Evolutionary conservation across 306 rosid genomes (phyloP).

Genomic region (Astragalus glycyphyllos): DNA sequence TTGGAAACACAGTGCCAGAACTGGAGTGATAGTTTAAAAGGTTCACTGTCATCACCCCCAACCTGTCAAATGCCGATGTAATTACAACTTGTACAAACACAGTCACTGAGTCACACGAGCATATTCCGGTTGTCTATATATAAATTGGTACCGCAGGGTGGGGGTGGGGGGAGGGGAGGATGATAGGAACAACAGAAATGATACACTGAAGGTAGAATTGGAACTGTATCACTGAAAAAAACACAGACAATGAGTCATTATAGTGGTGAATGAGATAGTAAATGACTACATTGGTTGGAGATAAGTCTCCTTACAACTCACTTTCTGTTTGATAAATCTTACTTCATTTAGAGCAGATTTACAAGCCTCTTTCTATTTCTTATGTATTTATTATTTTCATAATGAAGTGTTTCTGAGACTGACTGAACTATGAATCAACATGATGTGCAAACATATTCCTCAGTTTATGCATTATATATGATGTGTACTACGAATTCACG

Average conservation of each 20-base stretch:
- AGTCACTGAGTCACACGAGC: too few species aligned
- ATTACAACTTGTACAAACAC: slow-evolving; percentile 32
- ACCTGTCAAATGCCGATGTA: slow-evolving; percentile 59
- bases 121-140: not conserved
- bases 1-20: slow-evolving; percentile 75
- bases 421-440: not conserved
- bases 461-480: slow-evolving; percentile 1
- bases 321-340: slow-evolving; percentile 14
- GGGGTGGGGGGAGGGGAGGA: not conserved
- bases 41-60: slow-evolving; percentile 70
- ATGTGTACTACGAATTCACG: slow-evolving; percentile 1
- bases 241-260: too few species aligned
- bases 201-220: too few species aligned
- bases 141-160: slow-evolving; percentile 27
- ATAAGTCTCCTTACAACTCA: not conserved
- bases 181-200: slow-evolving; percentile 1
- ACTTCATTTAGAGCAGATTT: not conserved
- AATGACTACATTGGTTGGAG: too few species aligned
- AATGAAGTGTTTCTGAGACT: not conserved
- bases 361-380: not conserved
- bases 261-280: too few species aligned
- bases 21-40: slow-evolving; percentile 77
- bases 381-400: slow-evolving; percentile 19
- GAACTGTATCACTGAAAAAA: too few species aligned
- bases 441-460: slow-evolving; percentile 25